Percentiles rank a stretch among this genome's conserved stretches.
These are phyloP conservation scores for Rosa rugosa DNA, from an alignment of 306 rosid genomes.

Conservation along the genomic window DNA sequence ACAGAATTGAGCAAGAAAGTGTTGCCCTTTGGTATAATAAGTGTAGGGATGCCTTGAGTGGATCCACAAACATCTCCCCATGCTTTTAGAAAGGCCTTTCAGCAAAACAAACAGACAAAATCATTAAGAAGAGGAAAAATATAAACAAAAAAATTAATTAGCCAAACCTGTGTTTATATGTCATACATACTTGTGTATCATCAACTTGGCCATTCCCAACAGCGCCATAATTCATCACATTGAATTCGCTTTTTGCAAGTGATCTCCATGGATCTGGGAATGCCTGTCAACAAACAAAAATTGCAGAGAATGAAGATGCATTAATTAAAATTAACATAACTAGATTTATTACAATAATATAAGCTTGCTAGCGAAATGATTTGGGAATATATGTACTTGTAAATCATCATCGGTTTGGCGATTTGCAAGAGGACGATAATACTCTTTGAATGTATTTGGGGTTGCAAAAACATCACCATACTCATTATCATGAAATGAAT, in stretches of 20 bases:
- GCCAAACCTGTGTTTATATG: background rate
- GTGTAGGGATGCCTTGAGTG: constrained; percentile 26
- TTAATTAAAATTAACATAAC: background rate
- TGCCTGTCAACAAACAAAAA: background rate
- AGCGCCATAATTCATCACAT: constrained; percentile 46
- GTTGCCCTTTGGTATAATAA: constrained; percentile 37
- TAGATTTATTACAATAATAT: background rate
- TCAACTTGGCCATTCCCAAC: constrained; percentile 41
- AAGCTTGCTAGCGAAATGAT: background rate
- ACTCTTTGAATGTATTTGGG: background rate
- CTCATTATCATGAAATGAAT: background rate
- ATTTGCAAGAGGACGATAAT: background rate
- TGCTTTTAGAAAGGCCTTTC: constrained; percentile 54
- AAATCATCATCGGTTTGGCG: background rate
- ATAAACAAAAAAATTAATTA: background rate
- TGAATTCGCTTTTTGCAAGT: constrained; percentile 12
- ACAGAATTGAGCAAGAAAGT: constrained; percentile 43
- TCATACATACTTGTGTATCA: constrained; percentile 34
- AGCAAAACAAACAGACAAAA: background rate
- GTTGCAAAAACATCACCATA: background rate
- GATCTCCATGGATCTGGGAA: background rate
- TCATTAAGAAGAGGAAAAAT: background rate
- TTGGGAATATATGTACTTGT: background rate
- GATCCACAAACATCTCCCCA: constrained; percentile 42
- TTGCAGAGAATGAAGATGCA: background rate